Evolutionary conservation across 202 grass and related monocot genomes (phyloP).

Genomic region (Cymbopogon flexuosus): DNA sequence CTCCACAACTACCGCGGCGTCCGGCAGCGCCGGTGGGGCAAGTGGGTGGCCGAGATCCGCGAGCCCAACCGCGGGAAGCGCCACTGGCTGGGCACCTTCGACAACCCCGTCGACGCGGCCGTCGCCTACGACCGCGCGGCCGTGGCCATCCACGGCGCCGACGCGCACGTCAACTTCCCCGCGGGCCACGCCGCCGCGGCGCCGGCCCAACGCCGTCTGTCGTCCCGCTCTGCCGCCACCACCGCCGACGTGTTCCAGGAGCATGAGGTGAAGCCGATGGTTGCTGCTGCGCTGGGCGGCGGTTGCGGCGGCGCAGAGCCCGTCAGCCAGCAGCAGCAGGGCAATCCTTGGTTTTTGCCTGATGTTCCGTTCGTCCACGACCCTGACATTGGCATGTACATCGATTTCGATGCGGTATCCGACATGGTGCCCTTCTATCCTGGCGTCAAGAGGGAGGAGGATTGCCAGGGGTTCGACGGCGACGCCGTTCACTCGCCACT

Average conservation of each 20-base stretch:
- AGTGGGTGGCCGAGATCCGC: slow-evolving; percentile 73
- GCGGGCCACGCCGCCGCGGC: not conserved
- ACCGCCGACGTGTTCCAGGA: not conserved
- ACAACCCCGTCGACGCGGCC: slow-evolving; percentile 48
- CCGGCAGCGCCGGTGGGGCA: slow-evolving; percentile 68
- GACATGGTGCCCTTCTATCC: not conserved
- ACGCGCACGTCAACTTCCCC: slow-evolving; percentile 43
- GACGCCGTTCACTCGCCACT: slow-evolving; percentile 20
- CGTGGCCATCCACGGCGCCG: slow-evolving; percentile 35
- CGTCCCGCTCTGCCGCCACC: not conserved
- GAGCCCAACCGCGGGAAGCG: slow-evolving; percentile 45
- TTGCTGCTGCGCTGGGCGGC: not conserved
- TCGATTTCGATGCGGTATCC: slow-evolving; percentile 8
- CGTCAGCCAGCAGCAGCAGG: not conserved
- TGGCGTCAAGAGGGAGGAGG: slow-evolving; percentile 10
- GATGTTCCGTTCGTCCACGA: not conserved
- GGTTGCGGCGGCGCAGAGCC: not conserved
- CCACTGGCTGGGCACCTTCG: slow-evolving; percentile 70
- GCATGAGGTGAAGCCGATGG: slow-evolving; percentile 14
- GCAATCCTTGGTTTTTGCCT: not conserved
- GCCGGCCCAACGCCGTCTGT: not conserved
- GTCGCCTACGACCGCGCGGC: slow-evolving; percentile 59
- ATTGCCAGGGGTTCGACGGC: slow-evolving; percentile 4
- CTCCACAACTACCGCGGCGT: slow-evolving; percentile 50
- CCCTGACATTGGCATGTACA: slow-evolving; percentile 40